Base-by-base conservation (phyloP, 192 early-diverging fungal genomes). In the Coemansia sp. region DNA sequence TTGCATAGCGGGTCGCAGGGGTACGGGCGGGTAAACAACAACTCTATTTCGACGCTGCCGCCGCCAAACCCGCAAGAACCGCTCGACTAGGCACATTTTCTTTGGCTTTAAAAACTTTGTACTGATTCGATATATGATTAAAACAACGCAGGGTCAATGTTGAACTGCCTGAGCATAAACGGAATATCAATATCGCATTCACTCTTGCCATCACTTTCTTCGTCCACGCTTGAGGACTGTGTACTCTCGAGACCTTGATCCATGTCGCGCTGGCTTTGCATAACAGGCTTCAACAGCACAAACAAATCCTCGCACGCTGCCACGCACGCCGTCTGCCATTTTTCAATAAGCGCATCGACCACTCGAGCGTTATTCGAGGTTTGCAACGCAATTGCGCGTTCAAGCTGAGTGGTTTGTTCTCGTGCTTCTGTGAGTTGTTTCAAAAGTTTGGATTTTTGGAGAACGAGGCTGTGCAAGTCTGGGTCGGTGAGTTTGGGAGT, bases 1-100 rank as follows among this genome's bases (percentile, higher is more conserved):
- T 21, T 66, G 53, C 59, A 47, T 45, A 21, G 25, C 35, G 65
- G 52, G 14, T 38, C 59, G n/a, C 67, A 68, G 23, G 31, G 52
- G 2, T 75, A 73, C 38, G 67, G 67, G 51, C 58, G 45, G 35
- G 16, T 45, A 16, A 53, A 55, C 25, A 73, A 72, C 57, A 41
- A 51, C 14, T 79, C 76, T 10, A 62, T 62, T 12, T 56, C 64
- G 14, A 79, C 76, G 0, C 31, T 79, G 38, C 53, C 70, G 3
- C 76, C 76, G 22, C 76, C 76, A 7, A 58, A 59, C 17, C 76
- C 76, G 5, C 76, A 79, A 43, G 25, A 79, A 51, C 76, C 76
- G 31, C 76, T 73, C 45, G 52, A 64, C 22, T 71, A 64, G 31
- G 35, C 14, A 27, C n/a, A 49, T 26, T 31, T 65, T 25, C 43